A percentile compares a stretch with the other conserved stretches of the same genome.
Evolutionary conservation across 345 rosid species (phyloP).

Genomic region (Angophora floribunda): DNA sequence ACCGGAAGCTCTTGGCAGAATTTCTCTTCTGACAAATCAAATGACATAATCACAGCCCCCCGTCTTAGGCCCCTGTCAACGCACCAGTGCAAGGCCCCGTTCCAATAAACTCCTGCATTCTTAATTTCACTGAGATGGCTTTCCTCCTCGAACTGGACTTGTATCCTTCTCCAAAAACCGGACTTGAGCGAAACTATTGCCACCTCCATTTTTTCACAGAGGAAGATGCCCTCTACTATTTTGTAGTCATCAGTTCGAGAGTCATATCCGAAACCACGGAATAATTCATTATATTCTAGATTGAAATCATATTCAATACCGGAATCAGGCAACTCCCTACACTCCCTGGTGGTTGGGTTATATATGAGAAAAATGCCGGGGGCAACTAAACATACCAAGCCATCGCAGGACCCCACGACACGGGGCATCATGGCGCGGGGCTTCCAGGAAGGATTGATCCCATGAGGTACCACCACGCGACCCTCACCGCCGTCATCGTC

Average conservation of each 20-base stretch:
- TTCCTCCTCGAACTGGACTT: background rate
- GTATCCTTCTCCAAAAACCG: background rate
- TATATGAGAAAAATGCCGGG: background rate
- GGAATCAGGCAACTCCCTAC: background rate
- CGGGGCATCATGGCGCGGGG: background rate
- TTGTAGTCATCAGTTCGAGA: background rate
- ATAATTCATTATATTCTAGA: background rate
- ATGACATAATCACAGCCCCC: background rate
- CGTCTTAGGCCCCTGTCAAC: background rate
- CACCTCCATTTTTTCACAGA: background rate
- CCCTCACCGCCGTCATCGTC: background rate
- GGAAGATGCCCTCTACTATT: background rate
- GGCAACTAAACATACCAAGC: background rate
- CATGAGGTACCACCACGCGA: background rate
- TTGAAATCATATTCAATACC: background rate
- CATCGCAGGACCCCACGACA: background rate
- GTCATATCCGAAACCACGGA: background rate
- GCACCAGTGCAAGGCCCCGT: no score
- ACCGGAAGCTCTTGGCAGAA: background rate
- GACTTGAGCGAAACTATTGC: background rate
- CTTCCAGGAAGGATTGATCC: background rate
- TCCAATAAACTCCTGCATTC: background rate
- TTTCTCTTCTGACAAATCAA: background rate
- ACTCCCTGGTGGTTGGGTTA: background rate
- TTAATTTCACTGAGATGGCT: no score